A percentile compares a stretch with the other conserved stretches of the same genome.
phyloP scores from a whole-genome alignment of 768 basidiomycete genomes.

The Phaeotremella fagi region DNA sequence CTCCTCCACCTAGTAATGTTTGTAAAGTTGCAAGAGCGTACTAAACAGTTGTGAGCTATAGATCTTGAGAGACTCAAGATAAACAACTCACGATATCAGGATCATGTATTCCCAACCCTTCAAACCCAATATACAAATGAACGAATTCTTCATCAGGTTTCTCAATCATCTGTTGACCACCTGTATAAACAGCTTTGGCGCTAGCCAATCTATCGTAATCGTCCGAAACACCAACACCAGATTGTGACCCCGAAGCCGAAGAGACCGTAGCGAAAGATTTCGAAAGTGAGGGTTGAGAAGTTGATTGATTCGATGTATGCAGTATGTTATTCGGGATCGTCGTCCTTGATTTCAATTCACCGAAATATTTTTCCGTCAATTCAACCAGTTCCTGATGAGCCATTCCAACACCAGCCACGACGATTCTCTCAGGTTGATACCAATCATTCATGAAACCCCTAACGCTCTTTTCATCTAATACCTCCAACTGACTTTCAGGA shows the following conservation, averaged over 20 bases:
- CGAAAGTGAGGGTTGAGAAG: slow-evolving; percentile 48
- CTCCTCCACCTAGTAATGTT: slow-evolving; percentile 89
- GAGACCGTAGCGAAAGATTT: slow-evolving; percentile 48
- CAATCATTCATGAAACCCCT: slow-evolving; percentile 66
- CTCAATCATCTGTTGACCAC: slow-evolving; percentile 60
- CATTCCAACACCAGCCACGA: slow-evolving; percentile 90
- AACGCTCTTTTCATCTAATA: slow-evolving; percentile 62
- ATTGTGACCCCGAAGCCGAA: slow-evolving; percentile 4
- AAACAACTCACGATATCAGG: slow-evolving; percentile 61
- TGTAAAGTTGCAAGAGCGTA: slow-evolving; percentile 92
- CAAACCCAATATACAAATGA: slow-evolving; percentile 88
- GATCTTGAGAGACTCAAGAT: background rate
- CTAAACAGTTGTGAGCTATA: slow-evolving; percentile 12
- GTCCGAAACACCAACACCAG: background rate
- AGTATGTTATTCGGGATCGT: background rate
- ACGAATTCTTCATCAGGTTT: slow-evolving; percentile 64
- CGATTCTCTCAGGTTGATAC: slow-evolving; percentile 93
- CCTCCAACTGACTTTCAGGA: slow-evolving; percentile 71
- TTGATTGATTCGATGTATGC: slow-evolving; percentile 19
- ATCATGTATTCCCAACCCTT: slow-evolving; percentile 84
- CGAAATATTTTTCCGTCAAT: slow-evolving; percentile 76
- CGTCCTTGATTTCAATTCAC: slow-evolving; percentile 51
- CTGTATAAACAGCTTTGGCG: slow-evolving; percentile 61
- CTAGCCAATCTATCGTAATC: slow-evolving; percentile 43
- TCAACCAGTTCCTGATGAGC: slow-evolving; percentile 82